phyloP scores from a whole-genome alignment of 306 rosid genomes.

The Arachis stenosperma region DNA sequence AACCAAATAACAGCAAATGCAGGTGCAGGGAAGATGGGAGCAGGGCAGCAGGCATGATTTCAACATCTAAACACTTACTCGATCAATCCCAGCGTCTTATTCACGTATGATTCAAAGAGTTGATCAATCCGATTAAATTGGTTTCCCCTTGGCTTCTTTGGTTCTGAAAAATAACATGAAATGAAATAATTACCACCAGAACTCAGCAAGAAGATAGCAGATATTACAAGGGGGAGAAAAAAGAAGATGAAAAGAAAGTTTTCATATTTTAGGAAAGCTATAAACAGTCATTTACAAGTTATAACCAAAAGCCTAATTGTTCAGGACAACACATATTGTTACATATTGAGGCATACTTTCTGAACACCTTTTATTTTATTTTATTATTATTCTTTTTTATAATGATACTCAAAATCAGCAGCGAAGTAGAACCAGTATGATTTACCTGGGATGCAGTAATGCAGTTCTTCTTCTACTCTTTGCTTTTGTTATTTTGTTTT shows the following conservation, averaged over 20 bases:
- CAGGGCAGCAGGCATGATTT: conserved; percentile 2
- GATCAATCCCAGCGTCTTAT: conserved; percentile 52
- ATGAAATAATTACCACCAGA: conserved; percentile 20
- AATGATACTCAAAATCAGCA: not conserved
- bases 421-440: not conserved
- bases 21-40: not conserved
- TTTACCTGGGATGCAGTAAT: not conserved
- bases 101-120: conserved; percentile 53
- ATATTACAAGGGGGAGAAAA: not conserved
- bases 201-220: conserved; percentile 20
- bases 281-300: conserved; percentile 14
- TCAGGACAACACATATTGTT: conserved; percentile 13
- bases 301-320: conserved; percentile 14
- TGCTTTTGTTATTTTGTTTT: no score
- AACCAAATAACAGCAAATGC: conserved; percentile 19
- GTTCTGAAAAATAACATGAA: conserved; percentile 40
- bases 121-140: conserved; percentile 47
- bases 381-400: no score
- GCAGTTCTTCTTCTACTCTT: no score
- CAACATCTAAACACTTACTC: conserved; percentile 57
- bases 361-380: not conserved
- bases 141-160: conserved; percentile 54
- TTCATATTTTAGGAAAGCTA: conserved; percentile 4
- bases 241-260: not conserved
- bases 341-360: conserved; percentile 13